Percentiles rank a stretch among this genome's conserved stretches.
Evolutionary conservation across 331 rosid species (phyloP).

Genomic region (Acacia pycnantha): DNA sequence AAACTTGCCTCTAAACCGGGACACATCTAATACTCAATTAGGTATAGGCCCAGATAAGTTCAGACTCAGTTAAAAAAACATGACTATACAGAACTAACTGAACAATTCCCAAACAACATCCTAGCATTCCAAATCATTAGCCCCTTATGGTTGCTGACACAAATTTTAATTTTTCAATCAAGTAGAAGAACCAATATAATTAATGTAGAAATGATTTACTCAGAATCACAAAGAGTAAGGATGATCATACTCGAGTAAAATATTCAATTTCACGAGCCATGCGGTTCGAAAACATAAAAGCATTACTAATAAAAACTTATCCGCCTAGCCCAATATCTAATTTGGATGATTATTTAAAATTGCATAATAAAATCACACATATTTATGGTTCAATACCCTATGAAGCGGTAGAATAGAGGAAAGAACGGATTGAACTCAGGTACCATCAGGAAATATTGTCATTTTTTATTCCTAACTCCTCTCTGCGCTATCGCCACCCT

Average conservation of each 20-base stretch:
- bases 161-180: background rate
- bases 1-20: background rate
- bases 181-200: background rate
- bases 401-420: background rate
- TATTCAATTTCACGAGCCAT: background rate
- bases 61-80: background rate
- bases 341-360: conserved; percentile 14
- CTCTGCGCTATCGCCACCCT: background rate
- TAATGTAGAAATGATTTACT: background rate
- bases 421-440: background rate
- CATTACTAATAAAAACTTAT: no score
- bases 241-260: background rate
- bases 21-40: background rate
- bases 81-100: background rate
- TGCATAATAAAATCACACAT: background rate
- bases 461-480: background rate
- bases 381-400: background rate
- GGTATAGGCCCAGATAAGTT: background rate
- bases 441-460: background rate
- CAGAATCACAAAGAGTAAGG: background rate
- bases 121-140: background rate
- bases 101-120: conserved; percentile 1
- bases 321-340: background rate
- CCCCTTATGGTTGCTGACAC: background rate
- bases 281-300: background rate